phyloP scores from a whole-genome alignment of 768 basidiomycete genomes.

The Lactifluus piperatus region DNA sequence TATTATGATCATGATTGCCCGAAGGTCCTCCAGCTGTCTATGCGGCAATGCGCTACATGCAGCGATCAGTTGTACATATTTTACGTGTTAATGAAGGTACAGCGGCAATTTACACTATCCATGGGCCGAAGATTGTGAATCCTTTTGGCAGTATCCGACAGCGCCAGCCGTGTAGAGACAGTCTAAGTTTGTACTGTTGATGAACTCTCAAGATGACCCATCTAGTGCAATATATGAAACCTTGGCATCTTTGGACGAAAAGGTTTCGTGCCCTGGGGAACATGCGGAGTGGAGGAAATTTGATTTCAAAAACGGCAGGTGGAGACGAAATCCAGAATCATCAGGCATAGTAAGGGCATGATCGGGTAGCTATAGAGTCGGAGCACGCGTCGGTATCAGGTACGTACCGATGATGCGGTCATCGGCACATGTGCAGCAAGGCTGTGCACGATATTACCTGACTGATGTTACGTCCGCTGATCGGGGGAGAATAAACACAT shows the following conservation, averaged over 20 bases:
- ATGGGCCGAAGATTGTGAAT: no score
- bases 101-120: no score
- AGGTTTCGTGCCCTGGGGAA: background rate
- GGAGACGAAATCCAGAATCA: background rate
- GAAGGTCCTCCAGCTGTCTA: no score
- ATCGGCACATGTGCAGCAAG: background rate
- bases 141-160: background rate
- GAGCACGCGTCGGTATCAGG: background rate
- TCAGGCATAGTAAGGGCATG: background rate
- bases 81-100: no score
- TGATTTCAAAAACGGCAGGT: background rate
- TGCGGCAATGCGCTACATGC: no score
- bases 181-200: background rate
- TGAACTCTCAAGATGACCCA: background rate
- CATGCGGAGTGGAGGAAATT: background rate
- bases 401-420: background rate
- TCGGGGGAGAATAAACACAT: background rate
- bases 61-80: no score
- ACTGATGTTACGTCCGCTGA: conserved; percentile 3
- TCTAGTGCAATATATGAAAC: background rate
- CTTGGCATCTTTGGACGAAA: background rate
- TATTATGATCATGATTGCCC: no score
- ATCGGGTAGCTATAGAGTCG: background rate
- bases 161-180: background rate
- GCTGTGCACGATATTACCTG: background rate